These are phyloP conservation scores for Sarocladium strictum DNA, from an alignment of 2,329 filamentous ascomycete species.

Conservation along the genomic window DNA sequence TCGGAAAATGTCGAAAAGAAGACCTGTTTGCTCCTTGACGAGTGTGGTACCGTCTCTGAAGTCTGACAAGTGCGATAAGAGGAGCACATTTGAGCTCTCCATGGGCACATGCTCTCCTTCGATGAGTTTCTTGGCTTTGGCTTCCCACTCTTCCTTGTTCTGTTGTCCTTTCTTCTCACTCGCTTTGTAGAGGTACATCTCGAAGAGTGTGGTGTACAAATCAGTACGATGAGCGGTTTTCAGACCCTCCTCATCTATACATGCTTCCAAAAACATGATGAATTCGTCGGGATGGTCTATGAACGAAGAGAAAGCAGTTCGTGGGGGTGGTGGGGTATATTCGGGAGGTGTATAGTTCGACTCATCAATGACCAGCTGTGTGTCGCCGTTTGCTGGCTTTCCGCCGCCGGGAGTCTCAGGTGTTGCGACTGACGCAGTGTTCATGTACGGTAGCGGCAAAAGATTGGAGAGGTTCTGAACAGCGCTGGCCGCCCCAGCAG, in stretches of 20 bases:
- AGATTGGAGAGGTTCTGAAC: constrained; percentile 82
- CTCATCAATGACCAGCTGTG: constrained; percentile 43
- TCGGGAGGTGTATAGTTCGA: constrained; percentile 40
- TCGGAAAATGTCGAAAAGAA: constrained; percentile 92
- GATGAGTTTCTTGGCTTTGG: constrained; percentile 83
- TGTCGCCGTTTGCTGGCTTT: constrained; percentile 46
- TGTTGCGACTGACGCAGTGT: constrained; percentile 49
- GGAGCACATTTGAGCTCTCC: constrained; percentile 87
- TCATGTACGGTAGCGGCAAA: constrained; percentile 82
- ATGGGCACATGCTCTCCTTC: constrained; percentile 76
- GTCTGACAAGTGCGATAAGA: constrained; percentile 85
- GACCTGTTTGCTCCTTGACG: constrained; percentile 86
- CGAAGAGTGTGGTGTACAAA: constrained; percentile 90
- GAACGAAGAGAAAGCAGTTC: constrained; percentile 91
- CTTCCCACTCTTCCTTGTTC: constrained; percentile 76
- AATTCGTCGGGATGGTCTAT: constrained; percentile 92
- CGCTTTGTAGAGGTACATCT: constrained; percentile 94
- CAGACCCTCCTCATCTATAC: constrained; percentile 66
- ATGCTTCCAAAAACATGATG: constrained; percentile 85
- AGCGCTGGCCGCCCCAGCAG: constrained; percentile 61
- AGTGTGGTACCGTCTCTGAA: constrained; percentile 88
- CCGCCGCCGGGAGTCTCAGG: constrained; percentile 42
- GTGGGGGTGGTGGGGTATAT: constrained; percentile 76
- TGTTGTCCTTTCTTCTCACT: constrained; percentile 62
- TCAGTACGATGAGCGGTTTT: constrained; percentile 73